A percentile compares a stretch with the other conserved stretches of the same genome.
phyloP scores from a whole-genome alignment of 805 yeast species.

The Candida maesae region DNA sequence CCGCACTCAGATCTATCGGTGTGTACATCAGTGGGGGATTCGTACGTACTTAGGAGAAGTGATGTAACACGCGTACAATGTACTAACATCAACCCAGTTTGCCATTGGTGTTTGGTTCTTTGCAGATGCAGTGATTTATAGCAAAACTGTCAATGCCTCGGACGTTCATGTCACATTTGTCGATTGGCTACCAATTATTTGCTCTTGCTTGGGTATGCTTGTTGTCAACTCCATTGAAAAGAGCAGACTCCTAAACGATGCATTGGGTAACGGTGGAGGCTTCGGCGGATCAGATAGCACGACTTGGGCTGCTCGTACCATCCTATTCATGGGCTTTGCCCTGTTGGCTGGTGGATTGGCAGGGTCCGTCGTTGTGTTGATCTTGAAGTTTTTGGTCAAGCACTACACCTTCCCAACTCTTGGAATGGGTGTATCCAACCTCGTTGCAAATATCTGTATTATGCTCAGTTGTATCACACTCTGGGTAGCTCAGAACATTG shows the following conservation, averaged over 20 bases:
- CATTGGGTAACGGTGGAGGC: conserved; percentile 30
- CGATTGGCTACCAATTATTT: conserved; percentile 93
- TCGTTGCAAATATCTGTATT: conserved; percentile 70
- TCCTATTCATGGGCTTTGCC: conserved; percentile 88
- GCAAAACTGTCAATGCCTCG: conserved; percentile 81
- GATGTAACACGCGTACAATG: too few relatives aligned
- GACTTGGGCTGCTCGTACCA: conserved; percentile 92
- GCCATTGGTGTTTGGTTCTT: conserved; percentile 88
- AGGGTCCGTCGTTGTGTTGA: conserved; percentile 85
- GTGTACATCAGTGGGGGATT: conserved; percentile 74
- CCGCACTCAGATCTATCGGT: conserved; percentile 65
- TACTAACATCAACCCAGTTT: conserved; percentile 33
- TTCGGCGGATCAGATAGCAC: conserved; percentile 43
- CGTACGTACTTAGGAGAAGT: conserved; percentile 4
- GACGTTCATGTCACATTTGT: conserved; percentile 83
- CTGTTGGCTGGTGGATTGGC: conserved; percentile 91
- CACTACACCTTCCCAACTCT: conserved; percentile 81
- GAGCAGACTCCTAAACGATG: conserved; percentile 35
- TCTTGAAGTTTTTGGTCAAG: conserved; percentile 77
- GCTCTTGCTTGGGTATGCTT: conserved; percentile 86
- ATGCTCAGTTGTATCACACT: conserved; percentile 85
- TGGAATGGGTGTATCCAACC: conserved; percentile 91
- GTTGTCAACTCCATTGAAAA: conserved; percentile 51
- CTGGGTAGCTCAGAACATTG: conserved; percentile 94
- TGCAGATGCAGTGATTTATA: conserved; percentile 83